Evolutionary conservation across 2,329 filamentous ascomycete species (phyloP).

Genomic region (Colletotrichum sp.): DNA sequence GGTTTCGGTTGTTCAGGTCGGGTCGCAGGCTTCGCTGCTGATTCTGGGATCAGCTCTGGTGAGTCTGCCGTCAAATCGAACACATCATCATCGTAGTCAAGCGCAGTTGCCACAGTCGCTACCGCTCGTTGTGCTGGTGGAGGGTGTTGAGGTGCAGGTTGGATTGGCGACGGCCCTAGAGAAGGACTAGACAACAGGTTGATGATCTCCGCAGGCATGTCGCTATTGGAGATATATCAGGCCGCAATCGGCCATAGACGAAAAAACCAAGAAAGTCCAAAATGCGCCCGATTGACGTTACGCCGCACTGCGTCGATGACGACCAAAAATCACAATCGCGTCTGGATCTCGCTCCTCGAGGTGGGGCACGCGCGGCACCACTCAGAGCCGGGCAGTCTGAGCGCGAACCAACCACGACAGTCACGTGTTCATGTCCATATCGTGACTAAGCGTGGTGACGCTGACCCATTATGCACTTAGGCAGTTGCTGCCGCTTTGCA

Average conservation of each 20-base stretch:
- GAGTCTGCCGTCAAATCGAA: constrained; percentile 23
- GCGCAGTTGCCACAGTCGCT: neutral
- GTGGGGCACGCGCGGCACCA: neutral
- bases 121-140: neutral
- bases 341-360: neutral
- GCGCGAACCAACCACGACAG: constrained; percentile 1
- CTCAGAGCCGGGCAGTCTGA: neutral
- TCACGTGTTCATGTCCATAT: neutral
- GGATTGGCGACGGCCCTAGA: neutral
- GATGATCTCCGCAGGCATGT: constrained; percentile 40
- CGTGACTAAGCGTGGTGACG: neutral
- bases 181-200: constrained; percentile 37
- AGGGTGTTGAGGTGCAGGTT: neutral
- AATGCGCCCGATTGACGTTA: neutral
- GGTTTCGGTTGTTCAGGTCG: neutral
- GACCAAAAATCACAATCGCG: neutral
- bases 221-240: neutral
- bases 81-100: constrained; percentile 8
- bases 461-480: neutral
- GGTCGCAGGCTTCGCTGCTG: neutral
- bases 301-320: neutral
- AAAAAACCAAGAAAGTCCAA: neutral
- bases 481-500: fast-evolving
- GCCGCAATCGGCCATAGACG: neutral
- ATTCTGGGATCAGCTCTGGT: neutral